These are phyloP conservation scores for Entophlyctis luteolus DNA, from an alignment of 192 early-diverging fungal genomes.

Conservation along the genomic window DNA sequence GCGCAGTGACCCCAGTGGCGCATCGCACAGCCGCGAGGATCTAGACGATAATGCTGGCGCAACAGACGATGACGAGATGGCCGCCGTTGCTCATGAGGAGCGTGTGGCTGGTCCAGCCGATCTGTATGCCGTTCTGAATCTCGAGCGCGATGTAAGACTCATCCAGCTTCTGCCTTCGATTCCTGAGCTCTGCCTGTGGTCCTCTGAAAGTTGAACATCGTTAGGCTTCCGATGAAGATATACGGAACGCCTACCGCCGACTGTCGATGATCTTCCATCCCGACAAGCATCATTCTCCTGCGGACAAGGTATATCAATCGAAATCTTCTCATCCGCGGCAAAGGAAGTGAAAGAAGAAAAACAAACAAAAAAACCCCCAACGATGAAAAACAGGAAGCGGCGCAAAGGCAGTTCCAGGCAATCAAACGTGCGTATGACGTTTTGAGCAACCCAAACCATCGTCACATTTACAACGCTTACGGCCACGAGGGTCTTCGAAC, in stretches of 20 bases:
- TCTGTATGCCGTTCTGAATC: conserved; percentile 28
- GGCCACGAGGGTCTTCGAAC: conserved; percentile 40
- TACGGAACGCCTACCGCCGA: conserved; percentile 49
- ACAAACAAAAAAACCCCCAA: neutral
- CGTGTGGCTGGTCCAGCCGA: conserved; percentile 13
- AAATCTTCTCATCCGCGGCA: neutral
- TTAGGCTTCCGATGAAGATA: conserved; percentile 49
- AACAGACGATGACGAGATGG: neutral
- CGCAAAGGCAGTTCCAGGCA: conserved; percentile 42
- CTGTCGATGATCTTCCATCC: conserved; percentile 54
- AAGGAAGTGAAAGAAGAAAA: neutral
- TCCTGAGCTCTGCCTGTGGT: neutral
- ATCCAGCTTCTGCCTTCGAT: neutral
- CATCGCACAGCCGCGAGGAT: neutral
- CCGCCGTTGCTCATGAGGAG: conserved; percentile 17
- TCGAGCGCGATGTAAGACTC: conserved; percentile 19
- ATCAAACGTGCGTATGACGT: conserved; percentile 54
- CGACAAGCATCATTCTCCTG: conserved; percentile 47
- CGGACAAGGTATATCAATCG: conserved; percentile 32
- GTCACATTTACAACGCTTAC: conserved; percentile 56
- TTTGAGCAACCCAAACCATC: conserved; percentile 43
- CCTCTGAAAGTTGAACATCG: too few relatives aligned
- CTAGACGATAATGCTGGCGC: neutral
- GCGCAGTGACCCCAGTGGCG: neutral
- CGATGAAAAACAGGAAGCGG: conserved; percentile 28